Base-by-base conservation (phyloP, 2,329 filamentous ascomycete genomes). In the Fonsecaea multimorphosa region DNA sequence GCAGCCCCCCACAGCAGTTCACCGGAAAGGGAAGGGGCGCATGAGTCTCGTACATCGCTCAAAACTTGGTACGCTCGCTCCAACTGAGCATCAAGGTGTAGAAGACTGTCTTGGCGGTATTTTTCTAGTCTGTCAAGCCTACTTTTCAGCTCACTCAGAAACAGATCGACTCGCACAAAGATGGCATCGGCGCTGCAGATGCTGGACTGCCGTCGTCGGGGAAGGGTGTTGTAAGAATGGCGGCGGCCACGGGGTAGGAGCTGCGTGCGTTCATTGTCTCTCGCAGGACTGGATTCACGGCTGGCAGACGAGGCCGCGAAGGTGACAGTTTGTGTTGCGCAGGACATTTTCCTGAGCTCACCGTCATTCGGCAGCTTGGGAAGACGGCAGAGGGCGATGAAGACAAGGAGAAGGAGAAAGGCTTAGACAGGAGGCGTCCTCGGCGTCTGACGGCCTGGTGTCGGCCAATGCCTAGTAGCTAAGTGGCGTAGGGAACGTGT, bases 91-190 rank as follows among this genome's bases (percentile, higher is more conserved):
- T 99, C 95, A 72, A 96, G 85, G 68, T 90, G 90, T 65, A 93
- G 80, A 74, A 96, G 86, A 72, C 90, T 90, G 60, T 94, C 83
- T 73, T 96, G 92, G 69, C 91, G 89, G 74, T 96, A 97, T 69
- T 87, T 88, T 78, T 99, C 95, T 54, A 98, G 85, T 77, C 92
- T 91, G 74, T 96, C 93, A 54, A 99, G 83, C 61, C 94, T 88
- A 71, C 90, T 86, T 78, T 96, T 93, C 51, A 99, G 84, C 76
- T 98, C 93, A 44, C 89, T 85, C 62, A 99, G 77, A 34, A 82
- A 82, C 29, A 82, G 74, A 72, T 82, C 80, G 49, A 82, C 80
- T 66, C 78, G 74, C n/a, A 82, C 72, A 55, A 79, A 82, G 16
- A 82, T 75, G 12, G 79, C 79, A 65, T 82, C 79, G 1, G 78